phyloP scores from a whole-genome alignment of 345 rosid genomes.

The Salix arbutifolia region DNA sequence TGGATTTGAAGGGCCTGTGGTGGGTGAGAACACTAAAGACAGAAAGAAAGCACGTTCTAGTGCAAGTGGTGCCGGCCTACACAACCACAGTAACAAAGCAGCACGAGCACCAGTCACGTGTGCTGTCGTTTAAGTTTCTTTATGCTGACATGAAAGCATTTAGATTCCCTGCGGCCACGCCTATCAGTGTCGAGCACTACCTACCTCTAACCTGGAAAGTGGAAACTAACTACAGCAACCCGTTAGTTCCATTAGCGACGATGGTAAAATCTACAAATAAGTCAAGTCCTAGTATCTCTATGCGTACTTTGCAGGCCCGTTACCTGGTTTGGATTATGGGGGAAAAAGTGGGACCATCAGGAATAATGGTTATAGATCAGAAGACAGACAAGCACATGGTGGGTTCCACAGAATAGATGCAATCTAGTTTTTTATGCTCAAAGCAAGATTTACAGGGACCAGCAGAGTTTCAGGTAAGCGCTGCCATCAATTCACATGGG shows the following conservation, averaged over 20 bases:
- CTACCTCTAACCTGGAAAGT: not conserved
- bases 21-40: not conserved
- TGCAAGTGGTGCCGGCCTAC: slow-evolving; percentile 5
- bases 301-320: not conserved
- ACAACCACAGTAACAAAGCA: not conserved
- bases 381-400: slow-evolving; percentile 28
- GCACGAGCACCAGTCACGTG: not conserved
- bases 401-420: slow-evolving; percentile 10
- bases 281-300: not conserved
- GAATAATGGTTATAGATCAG: not conserved
- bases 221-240: not conserved
- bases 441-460: not conserved
- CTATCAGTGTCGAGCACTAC: too few relatives aligned
- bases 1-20: not conserved
- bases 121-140: not conserved
- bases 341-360: slow-evolving; percentile 3
- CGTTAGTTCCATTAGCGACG: not conserved
- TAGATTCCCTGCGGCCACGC: not conserved
- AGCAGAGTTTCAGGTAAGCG: too few relatives aligned
- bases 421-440: not conserved
- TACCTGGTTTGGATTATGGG: not conserved
- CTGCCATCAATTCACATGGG: slow-evolving; percentile 29
- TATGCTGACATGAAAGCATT: not conserved
- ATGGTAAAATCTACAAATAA: too few relatives aligned
- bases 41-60: not conserved